Percentiles rank a stretch among this genome's conserved stretches.
Evolutionary conservation across 352 stramenopile genomes (phyloP).

Genomic region (Pythium dissotocum): DNA sequence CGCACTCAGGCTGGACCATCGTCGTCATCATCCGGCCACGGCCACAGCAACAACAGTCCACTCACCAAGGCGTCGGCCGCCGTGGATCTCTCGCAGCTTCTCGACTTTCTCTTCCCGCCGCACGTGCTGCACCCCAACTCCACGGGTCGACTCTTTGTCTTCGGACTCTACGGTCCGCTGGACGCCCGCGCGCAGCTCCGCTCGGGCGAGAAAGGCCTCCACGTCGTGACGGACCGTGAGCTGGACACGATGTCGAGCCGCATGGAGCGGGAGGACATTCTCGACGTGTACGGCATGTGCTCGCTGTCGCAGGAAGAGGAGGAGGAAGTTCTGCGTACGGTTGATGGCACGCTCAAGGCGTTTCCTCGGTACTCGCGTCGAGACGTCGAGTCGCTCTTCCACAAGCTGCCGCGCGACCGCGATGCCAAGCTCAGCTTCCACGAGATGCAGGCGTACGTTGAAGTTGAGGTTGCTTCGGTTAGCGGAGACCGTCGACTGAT

Average conservation of each 20-base stretch:
- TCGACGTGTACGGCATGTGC: constrained; percentile 68
- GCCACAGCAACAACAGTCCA: neutral
- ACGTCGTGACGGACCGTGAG: constrained; percentile 75
- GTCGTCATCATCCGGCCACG: neutral
- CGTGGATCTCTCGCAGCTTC: constrained; percentile 58
- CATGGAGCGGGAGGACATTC: constrained; percentile 82
- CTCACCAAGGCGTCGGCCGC: constrained; percentile 13
- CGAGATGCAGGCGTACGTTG: constrained; percentile 67
- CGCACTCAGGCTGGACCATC: constrained; percentile 17
- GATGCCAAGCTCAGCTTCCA: constrained; percentile 73
- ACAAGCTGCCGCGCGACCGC: constrained; percentile 35
- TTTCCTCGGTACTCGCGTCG: constrained; percentile 65
- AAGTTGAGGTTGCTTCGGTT: neutral
- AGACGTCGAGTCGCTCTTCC: constrained; percentile 68
- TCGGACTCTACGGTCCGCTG: constrained; percentile 78
- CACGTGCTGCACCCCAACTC: constrained; percentile 80
- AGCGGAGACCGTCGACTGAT: neutral
- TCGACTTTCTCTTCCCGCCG: constrained; percentile 76
- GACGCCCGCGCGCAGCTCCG: constrained; percentile 55
- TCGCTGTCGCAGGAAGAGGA: constrained; percentile 67
- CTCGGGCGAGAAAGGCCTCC: constrained; percentile 54
- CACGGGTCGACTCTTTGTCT: constrained; percentile 76
- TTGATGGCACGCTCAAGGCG: constrained; percentile 62
- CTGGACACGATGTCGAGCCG: constrained; percentile 73
- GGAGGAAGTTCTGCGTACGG: constrained; percentile 73